These are phyloP conservation scores for Hemisphaericaspora lyxosophila DNA, from an alignment of 1,139 yeast species.

Conservation along the genomic window DNA sequence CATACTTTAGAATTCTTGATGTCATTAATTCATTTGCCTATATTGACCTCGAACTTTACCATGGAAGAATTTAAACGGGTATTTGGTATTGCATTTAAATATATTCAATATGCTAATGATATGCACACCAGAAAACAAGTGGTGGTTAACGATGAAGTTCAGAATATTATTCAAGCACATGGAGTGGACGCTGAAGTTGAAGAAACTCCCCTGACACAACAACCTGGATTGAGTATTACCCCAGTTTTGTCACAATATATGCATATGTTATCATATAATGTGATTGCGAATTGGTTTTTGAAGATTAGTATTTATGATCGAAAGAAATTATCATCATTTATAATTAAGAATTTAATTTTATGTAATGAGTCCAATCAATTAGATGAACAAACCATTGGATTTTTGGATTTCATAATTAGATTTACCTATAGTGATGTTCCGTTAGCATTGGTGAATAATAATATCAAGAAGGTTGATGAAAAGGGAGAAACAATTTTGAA, in stretches of 20 bases:
- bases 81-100: conserved; percentile 80
- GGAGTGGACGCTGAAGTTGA: conserved; percentile 47
- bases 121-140: conserved; percentile 24
- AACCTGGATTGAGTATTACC: conserved; percentile 29
- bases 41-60: conserved; percentile 69
- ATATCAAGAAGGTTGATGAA: conserved; percentile 18
- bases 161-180: conserved; percentile 25
- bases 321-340: conserved; percentile 57
- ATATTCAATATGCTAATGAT: conserved; percentile 71
- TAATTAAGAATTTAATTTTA: conserved; percentile 56
- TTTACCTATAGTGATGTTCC: conserved; percentile 69
- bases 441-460: conserved; percentile 36
- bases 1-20: conserved; percentile 76
- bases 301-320: conserved; percentile 62
- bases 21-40: conserved; percentile 65
- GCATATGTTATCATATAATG: conserved; percentile 62
- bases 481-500: conserved; percentile 24
- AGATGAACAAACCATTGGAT: conserved; percentile 59
- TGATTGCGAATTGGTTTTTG: conserved; percentile 73
- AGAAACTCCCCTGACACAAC: conserved; percentile 50
- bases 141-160: conserved; percentile 2
- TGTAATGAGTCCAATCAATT: conserved; percentile 29
- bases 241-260: conserved; percentile 60
- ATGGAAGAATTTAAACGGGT: conserved; percentile 76
- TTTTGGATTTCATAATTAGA: conserved; percentile 65